Base-by-base conservation (phyloP, 73 alveolate species). In the Breviolum minutum region DNA sequence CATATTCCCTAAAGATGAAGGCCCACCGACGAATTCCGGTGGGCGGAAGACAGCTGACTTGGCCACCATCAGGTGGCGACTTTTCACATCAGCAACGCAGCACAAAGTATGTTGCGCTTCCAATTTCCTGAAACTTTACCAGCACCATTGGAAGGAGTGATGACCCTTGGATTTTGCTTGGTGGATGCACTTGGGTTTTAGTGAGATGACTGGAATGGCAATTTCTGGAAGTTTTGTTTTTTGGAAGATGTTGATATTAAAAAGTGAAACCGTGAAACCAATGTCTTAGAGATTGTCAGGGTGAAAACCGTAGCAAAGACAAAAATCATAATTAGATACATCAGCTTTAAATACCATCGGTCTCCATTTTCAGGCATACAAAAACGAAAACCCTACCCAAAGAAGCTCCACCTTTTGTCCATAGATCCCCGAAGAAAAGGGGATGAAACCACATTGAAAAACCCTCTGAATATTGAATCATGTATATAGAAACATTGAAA, bases 51-150 rank as follows among this genome's bases (percentile, higher is more conserved):
- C 71, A 17, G 10, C 20, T 3, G 9, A 6, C 48, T 26, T 16
- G 48, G 95, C 14, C 63, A 24, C 29, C 80, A 66, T 1, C 64
- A 92, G 97, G 97, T 74, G 64, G 88, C 81, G 26, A 66, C 61
- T 54, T 95, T 95, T 76, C 94, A 68, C 76, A 74, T 95, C 85
- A 79, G 69, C 94, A 95, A 95, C 99, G 22, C 82, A 62, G 87
- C 94, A 30, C 68, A 80, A 63, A 8, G 22, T 63, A 29, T 63
- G 11, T 19, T 95, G 71, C 99, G 99, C 30, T 95, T 95, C 76
- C 86, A 95, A 27, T 95, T 95, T 17, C 99, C 99, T 5, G 85
- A 93, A 63, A n/a, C 87, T 66, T 62, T 81, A 24, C 95, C 99
- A 74, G 86, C 92, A 10, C 95, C 99, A 0, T 63, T 68, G 86